Base-by-base conservation (phyloP, 768 basidiomycete genomes). In the Rhodotorula taiwanensis region DNA sequence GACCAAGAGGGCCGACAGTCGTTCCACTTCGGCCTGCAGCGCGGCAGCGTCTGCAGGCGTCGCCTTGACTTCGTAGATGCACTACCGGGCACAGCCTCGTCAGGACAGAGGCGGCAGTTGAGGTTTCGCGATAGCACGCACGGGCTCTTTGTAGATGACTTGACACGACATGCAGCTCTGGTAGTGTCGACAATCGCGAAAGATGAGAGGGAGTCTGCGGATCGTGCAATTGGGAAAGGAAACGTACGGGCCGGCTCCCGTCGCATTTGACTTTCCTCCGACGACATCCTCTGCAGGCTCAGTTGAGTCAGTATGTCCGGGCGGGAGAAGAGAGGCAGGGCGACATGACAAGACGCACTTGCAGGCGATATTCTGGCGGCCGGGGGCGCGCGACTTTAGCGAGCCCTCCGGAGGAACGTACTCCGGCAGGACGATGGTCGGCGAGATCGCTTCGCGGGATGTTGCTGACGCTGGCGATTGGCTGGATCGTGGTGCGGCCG, bases 121-220 rank as follows among this genome's bases (percentile, higher is more conserved):
- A 10, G 39, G 39, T n/a, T n/a, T n/a, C n/a, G n/a, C n/a, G n/a
- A n/a, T n/a, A n/a, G 10, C 14, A 36, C 51, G 51, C 23, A 52
- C 51, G 8, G 20, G 15, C 34, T 52, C 51, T 34, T 52, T 52
- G 51, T 52, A 52, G 34, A 52, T 52, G 31, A 36, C 33, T n/a
- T 34, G 31, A 20, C 51, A 52, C 2, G 51, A 52, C 51, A 52
- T 52, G 49, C 49, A 50, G 31, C 49, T 50, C 49, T 28, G 51
- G n/a, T n/a, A n/a, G n/a, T n/a, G n/a, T n/a, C n/a, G n/a, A n/a
- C n/a, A n/a, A n/a, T n/a, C n/a, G n/a, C n/a, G n/a, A n/a, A n/a
- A n/a, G n/a, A n/a, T n/a, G n/a, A n/a, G n/a, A n/a, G n/a, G n/a
- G n/a, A n/a, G n/a, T n/a, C n/a, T n/a, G n/a, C n/a, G n/a, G n/a